Evolutionary conservation across 306 rosid genomes (phyloP), one percentile per base, ranked within the genome.

Genomic region (Trifolium subterraneum): DNA sequence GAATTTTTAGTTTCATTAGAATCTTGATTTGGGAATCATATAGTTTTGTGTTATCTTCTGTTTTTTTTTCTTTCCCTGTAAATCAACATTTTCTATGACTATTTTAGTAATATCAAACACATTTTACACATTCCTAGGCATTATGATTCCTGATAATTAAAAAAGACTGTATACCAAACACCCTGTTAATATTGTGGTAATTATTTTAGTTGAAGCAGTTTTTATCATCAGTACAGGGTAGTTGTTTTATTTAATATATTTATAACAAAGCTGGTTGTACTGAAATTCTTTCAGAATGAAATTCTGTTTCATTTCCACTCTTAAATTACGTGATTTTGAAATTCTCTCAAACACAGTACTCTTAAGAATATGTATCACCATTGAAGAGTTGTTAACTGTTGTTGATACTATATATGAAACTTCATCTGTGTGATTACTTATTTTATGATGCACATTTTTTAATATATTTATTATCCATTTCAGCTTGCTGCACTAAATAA

Each of bases 401-500:
- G 39, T 77, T 77, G 54, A 63, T 64, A 45, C 20, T 4, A 35
- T 42, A 19, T 75, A 22, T 47, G 38, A 54, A 72, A 58, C 27
- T 61, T 62, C 67, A 61, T 36, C 13, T 61, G 29, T 45, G 41
- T 63, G n/a, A 66, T 51, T 56, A 41, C 35, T 63, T 7, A 3
- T 42, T 62, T 54, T 13, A 15, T 35, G 36, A 69, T 45, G 18
- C 64, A 42, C 47, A 33, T 3, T 77, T 70, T 41, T 45, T 72
- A 44, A 63, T 47, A 31, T n/a, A 27, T 74, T 29, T 75, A 27
- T 81, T 16, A 14, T 72, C 72, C 22, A 18, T 76, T 82, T 78
- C 86, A 92, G 97, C 84, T 87, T 76, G 80, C 90, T 31, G 89
- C 87, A 2, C 72, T 94, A 77, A 90, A 86, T 84, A 97, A 94